phyloP scores from a whole-genome alignment of 164 flowering plant species.

The Brasenia schreberi region DNA sequence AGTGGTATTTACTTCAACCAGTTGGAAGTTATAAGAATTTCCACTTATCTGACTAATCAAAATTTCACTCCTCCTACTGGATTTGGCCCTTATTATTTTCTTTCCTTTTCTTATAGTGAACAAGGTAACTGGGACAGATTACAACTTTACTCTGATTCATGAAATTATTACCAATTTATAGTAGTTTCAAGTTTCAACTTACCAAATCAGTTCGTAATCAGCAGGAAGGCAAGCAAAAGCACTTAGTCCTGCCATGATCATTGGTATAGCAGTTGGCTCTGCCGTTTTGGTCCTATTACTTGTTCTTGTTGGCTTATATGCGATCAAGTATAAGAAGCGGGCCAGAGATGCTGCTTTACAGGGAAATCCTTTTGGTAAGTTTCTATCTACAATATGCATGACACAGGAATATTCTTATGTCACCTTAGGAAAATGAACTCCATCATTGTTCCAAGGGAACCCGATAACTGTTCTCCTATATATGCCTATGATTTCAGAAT shows the following conservation, averaged over 20 bases:
- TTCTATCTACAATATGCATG: not conserved
- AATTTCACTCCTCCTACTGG: conserved; percentile 47
- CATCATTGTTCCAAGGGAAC: not conserved
- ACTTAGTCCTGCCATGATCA: not conserved
- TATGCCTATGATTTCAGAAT: conserved; percentile 18
- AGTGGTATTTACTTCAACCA: conserved; percentile 43
- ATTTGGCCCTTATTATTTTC: conserved; percentile 57
- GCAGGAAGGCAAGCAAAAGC: not conserved
- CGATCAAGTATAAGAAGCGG: not conserved
- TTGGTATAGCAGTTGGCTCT: not conserved
- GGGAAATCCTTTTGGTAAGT: conserved; percentile 1
- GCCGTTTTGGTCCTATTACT: not conserved
- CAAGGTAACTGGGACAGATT: not conserved
- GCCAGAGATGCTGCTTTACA: not conserved
- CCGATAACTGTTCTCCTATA: not conserved
- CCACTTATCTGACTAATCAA: conserved; percentile 48
- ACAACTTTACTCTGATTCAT: too few species aligned
- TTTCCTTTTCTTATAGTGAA: conserved; percentile 11
- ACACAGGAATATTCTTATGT: not conserved
- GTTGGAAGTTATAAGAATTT: conserved; percentile 47
- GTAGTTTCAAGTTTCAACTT: not conserved
- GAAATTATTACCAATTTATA: not conserved
- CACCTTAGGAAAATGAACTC: not conserved
- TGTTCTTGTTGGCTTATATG: not conserved
- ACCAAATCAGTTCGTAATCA: not conserved